Evolutionary conservation across 495 filamentous ascomycete genomes (phyloP).

Genomic region (Xylaria intraflava): DNA sequence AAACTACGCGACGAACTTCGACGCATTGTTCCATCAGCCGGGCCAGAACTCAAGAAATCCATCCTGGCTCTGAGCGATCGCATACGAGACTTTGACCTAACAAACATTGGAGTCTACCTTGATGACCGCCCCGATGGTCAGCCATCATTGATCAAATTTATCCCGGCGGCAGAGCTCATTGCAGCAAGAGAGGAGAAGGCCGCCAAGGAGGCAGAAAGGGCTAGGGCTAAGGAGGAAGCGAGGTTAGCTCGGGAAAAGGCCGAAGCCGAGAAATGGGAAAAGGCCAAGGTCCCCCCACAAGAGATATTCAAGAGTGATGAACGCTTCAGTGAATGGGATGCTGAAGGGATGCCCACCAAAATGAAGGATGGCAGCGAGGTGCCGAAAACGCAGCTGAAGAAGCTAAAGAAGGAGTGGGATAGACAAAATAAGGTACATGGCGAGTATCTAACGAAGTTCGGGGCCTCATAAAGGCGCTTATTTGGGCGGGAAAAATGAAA

Average conservation of each 20-base stretch:
- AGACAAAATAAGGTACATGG: constrained; percentile 85
- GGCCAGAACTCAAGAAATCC: constrained; percentile 50
- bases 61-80: constrained; percentile 67
- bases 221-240: constrained; percentile 54
- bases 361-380: constrained; percentile 71
- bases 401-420: constrained; percentile 87
- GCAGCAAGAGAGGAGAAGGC: constrained; percentile 68
- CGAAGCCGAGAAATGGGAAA: constrained; percentile 52
- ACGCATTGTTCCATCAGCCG: constrained; percentile 46
- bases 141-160: constrained; percentile 77
- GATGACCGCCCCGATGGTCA: constrained; percentile 64
- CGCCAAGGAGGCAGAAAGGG: constrained; percentile 47
- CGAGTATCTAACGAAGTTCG: constrained; percentile 45
- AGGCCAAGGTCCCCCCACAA: constrained; percentile 60
- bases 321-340: constrained; percentile 76
- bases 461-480: constrained; percentile 16
- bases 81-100: constrained; percentile 73
- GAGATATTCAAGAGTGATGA: constrained; percentile 69
- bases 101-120: constrained; percentile 73
- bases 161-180: constrained; percentile 61
- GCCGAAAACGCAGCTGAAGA: constrained; percentile 73
- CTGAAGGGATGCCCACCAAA: constrained; percentile 73
- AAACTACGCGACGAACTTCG: constrained; percentile 63
- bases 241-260: constrained; percentile 51
- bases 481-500: not conserved